Percentiles rank a stretch among this genome's conserved stretches.
Evolutionary conservation across 768 basidiomycete genomes (phyloP).

Genomic region (Suillus plorans): DNA sequence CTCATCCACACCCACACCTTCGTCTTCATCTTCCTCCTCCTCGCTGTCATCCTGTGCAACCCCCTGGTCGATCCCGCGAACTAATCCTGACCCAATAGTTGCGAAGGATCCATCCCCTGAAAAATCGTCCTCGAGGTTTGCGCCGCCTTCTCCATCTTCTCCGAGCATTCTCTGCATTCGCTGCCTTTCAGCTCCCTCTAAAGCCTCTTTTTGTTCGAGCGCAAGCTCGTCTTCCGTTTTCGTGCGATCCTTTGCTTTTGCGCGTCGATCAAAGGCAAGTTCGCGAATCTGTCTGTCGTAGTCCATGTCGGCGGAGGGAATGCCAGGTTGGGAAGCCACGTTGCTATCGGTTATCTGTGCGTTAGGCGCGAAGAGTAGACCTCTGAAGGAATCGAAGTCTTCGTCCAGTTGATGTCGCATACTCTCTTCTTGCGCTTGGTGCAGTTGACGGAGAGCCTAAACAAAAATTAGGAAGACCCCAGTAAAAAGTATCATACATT

Average conservation of each 20-base stretch:
- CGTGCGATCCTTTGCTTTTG: conserved; percentile 91
- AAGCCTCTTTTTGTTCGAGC: conserved; percentile 77
- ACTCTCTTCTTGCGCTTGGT: conserved; percentile 82
- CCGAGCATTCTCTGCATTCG: conserved; percentile 86
- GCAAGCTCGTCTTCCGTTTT: conserved; percentile 97
- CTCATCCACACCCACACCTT: conserved; percentile 25
- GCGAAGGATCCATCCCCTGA: conserved; percentile 37
- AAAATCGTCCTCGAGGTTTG: conserved; percentile 84
- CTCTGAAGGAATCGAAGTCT: conserved; percentile 79
- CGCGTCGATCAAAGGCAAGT: conserved; percentile 89
- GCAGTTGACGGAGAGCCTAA: conserved; percentile 85
- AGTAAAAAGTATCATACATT: conserved; percentile 5
- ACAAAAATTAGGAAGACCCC: neutral
- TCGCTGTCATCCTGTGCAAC: conserved; percentile 30
- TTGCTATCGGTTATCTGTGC: conserved; percentile 43
- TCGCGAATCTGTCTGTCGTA: conserved; percentile 94
- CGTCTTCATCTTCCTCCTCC: conserved; percentile 30
- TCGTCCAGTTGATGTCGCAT: conserved; percentile 87
- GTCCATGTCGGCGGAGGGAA: conserved; percentile 40
- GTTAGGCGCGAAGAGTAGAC: conserved; percentile 63
- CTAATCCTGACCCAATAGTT: conserved; percentile 32
- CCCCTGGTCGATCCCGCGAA: conserved; percentile 18
- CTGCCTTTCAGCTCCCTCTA: conserved; percentile 83
- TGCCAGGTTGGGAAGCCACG: conserved; percentile 22
- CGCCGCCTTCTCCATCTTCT: conserved; percentile 51